Conservation (phyloP, 164 flowering plant species). For the Nymphaea thermarum region DNA sequence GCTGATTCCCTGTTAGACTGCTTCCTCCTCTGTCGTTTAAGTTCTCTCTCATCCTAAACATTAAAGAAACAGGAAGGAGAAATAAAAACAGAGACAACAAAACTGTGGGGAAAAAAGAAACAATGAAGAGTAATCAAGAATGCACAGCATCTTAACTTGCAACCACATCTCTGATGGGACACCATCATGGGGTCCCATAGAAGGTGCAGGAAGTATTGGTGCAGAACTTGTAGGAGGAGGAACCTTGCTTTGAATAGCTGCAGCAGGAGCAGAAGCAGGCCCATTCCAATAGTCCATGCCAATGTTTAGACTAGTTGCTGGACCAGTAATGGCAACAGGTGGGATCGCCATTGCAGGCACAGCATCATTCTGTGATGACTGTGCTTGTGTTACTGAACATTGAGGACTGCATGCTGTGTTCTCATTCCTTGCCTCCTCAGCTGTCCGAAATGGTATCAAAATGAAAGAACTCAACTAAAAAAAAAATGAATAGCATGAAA, state of each 20-base stretch:
- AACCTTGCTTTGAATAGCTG: conserved; percentile 14
- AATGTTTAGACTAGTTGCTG: conserved; percentile 22
- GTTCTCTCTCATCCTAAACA: conserved; percentile 24
- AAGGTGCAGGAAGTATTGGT: conserved; percentile 11
- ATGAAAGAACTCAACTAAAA: too few relatives aligned
- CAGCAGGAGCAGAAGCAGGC: conserved; percentile 10
- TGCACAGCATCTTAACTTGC: conserved; percentile 8
- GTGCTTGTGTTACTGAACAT: conserved; percentile 9
- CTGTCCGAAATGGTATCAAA: neutral
- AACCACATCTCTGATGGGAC: conserved; percentile 17
- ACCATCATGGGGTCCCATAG: conserved; percentile 12
- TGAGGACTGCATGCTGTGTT: conserved; percentile 10
- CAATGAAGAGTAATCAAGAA: neutral
- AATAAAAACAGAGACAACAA: neutral
- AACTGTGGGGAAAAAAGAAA: too few relatives aligned
- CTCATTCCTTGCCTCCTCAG: conserved; percentile 16
- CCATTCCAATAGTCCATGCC: conserved; percentile 28
- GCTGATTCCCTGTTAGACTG: conserved; percentile 30
- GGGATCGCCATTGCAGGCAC: conserved; percentile 13
- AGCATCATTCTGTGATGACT: conserved; percentile 12
- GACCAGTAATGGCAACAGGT: conserved; percentile 15
- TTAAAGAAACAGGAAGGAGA: neutral
- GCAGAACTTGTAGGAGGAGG: conserved; percentile 9
- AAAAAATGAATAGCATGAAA: too few relatives aligned
- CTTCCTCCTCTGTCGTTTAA: conserved; percentile 24